Base-by-base conservation (phyloP, 2,329 filamentous ascomycete species). In the Bimuria novae-zelandiae region DNA sequence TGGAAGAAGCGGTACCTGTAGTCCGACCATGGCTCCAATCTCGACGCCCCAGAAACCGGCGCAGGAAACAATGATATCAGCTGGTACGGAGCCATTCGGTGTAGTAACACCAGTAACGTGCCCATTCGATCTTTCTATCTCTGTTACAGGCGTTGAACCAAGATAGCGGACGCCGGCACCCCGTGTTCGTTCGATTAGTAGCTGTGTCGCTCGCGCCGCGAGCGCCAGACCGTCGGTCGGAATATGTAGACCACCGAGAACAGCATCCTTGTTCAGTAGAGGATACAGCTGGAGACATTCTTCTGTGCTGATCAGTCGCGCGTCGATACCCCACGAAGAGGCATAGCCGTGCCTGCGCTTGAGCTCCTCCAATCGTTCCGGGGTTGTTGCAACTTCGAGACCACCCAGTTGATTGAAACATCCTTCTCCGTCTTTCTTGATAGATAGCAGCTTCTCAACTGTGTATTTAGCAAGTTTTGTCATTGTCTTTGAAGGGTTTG, bases 21-120 rank as follows among this genome's bases (percentile, higher is more conserved):
- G 61, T 4, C 79, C 84, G 36, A 82, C 77, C 84, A 87, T 84
- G 5, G 79, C 81, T 19, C 84, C 84, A 6, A 87, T 75, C 63
- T 87, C 84, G 7, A 86, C 84, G 10, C 84, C 84, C 84, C 84
- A 87, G 67, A 87, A 85, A 0, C 84, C 84, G 6, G 83, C 84
- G 55, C 84, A 87, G 1, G 83, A 86, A 32, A 87, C 70, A 45
- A 87, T 76, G 21, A 86, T 81, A 49, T 87, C 84, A 0, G 84
- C 84, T 0, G 80, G 73, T 17, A 86, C 75, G 0, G 64, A 78
- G 19, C 79, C 79, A 3, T 69, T 69, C 1, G 75, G 71, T 0
- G 82, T 85, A 1, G 57, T 71, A 0, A 87, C 84, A 1, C 84
- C 84, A 0, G 82, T 85, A 11, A 86, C 82, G 2, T 69, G 76